Percentiles rank a stretch among this genome's conserved stretches.
Conservation (phyloP, 495 filamentous ascomycete genomes). For the Aspergillus taichungensis region DNA sequence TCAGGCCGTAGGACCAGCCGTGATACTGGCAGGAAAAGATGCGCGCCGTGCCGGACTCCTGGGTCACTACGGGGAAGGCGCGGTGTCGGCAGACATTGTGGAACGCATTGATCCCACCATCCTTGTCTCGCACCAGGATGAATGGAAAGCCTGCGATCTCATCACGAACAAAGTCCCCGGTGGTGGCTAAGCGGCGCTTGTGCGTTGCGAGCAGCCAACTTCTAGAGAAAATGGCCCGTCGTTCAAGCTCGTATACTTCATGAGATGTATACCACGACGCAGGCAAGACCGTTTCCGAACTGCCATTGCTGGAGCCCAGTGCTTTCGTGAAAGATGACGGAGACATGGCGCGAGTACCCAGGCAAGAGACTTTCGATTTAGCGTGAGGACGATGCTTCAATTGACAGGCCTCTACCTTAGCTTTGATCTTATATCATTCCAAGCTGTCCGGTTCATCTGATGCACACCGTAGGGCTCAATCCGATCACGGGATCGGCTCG, state of each 20-base stretch:
- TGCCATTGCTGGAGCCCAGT: conserved; percentile 2
- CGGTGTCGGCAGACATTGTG: conserved; percentile 52
- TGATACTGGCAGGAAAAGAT: conserved; percentile 52
- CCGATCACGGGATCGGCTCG: conserved; percentile 1
- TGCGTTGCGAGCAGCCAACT: conserved; percentile 49
- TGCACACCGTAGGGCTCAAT: not conserved
- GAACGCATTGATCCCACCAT: conserved; percentile 46
- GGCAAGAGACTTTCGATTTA: not conserved
- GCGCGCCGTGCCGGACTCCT: conserved; percentile 35
- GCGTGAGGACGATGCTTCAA: not conserved
- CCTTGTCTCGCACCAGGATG: conserved; percentile 39
- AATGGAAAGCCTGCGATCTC: conserved; percentile 41
- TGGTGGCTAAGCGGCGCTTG: conserved; percentile 32
- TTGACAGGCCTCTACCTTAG: no score
- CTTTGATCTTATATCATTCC: no score
- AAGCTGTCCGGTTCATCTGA: no score
- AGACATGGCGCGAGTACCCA: no score
- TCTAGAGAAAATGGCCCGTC: conserved; percentile 43
- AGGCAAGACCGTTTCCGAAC: conserved; percentile 30
- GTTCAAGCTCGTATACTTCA: conserved; percentile 45
- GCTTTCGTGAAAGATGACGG: not conserved
- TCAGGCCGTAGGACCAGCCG: conserved; percentile 51
- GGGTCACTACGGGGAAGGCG: conserved; percentile 46
- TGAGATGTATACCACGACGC: conserved; percentile 41
- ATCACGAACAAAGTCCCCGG: conserved; percentile 42